phyloP scores from a whole-genome alignment of 305 asterid species.

The Ilex paraguariensis region DNA sequence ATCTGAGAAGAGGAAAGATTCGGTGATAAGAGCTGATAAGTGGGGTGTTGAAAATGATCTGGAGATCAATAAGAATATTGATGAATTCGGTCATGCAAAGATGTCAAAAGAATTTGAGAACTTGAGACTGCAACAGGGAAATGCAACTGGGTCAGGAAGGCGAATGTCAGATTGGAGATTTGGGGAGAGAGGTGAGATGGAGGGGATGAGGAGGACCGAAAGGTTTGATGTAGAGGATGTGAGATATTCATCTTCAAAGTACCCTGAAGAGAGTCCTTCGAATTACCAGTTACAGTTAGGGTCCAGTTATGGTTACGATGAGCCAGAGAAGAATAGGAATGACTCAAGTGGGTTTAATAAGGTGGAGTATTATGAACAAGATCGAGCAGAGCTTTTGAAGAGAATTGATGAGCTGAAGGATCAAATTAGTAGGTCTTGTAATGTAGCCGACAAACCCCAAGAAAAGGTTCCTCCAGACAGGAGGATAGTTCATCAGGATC shows the following conservation, averaged over 20 bases:
- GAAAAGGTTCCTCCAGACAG: conserved; percentile 41
- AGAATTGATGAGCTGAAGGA: conserved; percentile 60
- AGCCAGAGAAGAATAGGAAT: conserved; percentile 15
- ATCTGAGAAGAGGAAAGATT: conserved; percentile 27
- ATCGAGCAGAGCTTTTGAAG: conserved; percentile 57
- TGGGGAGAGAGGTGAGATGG: conserved; percentile 26
- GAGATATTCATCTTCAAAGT: conserved; percentile 17
- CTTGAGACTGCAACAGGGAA: conserved; percentile 17
- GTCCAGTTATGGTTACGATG: conserved; percentile 26
- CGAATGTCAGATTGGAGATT: conserved; percentile 24
- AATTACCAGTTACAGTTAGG: conserved; percentile 20
- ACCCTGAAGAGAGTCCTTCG: conserved; percentile 23
- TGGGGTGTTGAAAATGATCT: conserved; percentile 30
- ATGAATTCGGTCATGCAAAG: conserved; percentile 22
- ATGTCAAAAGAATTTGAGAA: conserved; percentile 29
- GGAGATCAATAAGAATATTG: conserved; percentile 20
- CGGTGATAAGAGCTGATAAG: conserved; percentile 18
- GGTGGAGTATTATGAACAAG: conserved; percentile 38
- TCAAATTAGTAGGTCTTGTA: conserved; percentile 52
- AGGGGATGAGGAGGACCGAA: conserved; percentile 29
- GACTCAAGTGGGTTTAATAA: conserved; percentile 26
- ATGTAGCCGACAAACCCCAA: conserved; percentile 43
- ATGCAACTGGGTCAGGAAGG: conserved; percentile 20
- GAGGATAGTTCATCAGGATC: conserved; percentile 43
- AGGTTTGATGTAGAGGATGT: conserved; percentile 29